Conservation (phyloP, 768 basidiomycete species). For the Inosperma sp. region DNA sequence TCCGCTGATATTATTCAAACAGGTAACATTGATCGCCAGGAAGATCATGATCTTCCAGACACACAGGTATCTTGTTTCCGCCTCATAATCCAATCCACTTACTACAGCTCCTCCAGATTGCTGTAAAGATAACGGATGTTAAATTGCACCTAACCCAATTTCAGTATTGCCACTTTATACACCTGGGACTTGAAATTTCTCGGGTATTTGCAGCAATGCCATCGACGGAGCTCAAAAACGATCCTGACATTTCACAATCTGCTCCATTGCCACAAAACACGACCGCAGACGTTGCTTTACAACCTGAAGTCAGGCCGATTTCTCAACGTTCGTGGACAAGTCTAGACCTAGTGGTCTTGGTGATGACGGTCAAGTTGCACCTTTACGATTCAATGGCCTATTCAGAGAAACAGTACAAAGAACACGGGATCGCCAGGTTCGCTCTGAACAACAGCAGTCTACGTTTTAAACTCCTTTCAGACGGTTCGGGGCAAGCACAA, state of each 20-base stretch:
- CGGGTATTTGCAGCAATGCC: constrained; percentile 50
- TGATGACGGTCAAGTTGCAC: constrained; percentile 75
- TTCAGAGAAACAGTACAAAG: constrained; percentile 52
- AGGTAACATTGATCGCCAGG: constrained; percentile 47
- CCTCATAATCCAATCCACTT: neutral
- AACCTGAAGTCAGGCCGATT: constrained; percentile 54
- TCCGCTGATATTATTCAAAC: constrained; percentile 63
- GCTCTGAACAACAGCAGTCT: constrained; percentile 75
- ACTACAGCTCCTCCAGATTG: constrained; percentile 42
- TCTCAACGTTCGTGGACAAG: constrained; percentile 49
- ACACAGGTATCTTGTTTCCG: constrained; percentile 52
- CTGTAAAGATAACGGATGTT: constrained; percentile 75
- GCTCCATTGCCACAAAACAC: constrained; percentile 14
- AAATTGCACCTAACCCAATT: constrained; percentile 77
- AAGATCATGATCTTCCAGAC: constrained; percentile 56
- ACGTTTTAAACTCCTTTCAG: constrained; percentile 74
- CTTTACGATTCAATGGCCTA: constrained; percentile 72
- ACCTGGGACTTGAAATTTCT: constrained; percentile 64
- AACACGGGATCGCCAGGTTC: constrained; percentile 81
- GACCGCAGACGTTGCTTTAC: constrained; percentile 36
- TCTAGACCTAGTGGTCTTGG: constrained; percentile 66
- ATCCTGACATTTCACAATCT: constrained; percentile 15
- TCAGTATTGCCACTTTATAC: constrained; percentile 73
- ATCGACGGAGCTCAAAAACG: neutral
- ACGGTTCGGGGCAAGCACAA: constrained; percentile 84